These are phyloP conservation scores for Wickerhamomyces canadensis DNA, from an alignment of 805 yeast genomes.

Conservation along the genomic window DNA sequence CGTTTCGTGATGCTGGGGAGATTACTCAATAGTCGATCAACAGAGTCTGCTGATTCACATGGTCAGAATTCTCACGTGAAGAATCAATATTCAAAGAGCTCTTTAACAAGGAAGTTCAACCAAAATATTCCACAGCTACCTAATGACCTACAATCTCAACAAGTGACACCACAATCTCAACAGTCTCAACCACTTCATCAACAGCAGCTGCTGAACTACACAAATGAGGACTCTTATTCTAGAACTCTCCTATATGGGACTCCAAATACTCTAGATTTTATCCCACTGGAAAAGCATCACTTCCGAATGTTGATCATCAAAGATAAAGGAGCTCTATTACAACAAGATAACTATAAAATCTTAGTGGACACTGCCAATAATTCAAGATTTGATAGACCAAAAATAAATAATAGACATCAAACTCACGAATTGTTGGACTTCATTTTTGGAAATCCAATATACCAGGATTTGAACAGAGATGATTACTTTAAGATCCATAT, in stretches of 20 bases:
- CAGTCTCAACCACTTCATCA: not conserved
- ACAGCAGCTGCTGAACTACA: slow-evolving; percentile 2
- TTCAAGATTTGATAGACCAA: no score
- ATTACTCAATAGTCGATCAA: slow-evolving; percentile 1
- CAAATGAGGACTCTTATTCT: slow-evolving; percentile 22
- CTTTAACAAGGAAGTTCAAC: slow-evolving; percentile 1
- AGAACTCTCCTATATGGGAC: slow-evolving; percentile 23
- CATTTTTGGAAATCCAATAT: slow-evolving; percentile 35
- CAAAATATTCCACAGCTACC: no score
- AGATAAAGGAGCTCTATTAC: slow-evolving; percentile 32
- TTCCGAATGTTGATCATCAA: slow-evolving; percentile 31
- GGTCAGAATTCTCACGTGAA: not conserved
- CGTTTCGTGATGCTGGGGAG: not conserved
- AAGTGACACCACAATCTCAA: no score
- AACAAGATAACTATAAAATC: slow-evolving; percentile 29
- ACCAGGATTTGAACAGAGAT: slow-evolving; percentile 23
- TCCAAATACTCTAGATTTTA: slow-evolving; percentile 8
- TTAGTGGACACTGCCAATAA: slow-evolving; percentile 30
- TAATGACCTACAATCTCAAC: no score
- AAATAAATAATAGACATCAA: slow-evolving; percentile 9
- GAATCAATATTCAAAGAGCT: not conserved
- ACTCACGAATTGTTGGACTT: slow-evolving; percentile 27
- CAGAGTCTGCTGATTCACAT: not conserved
- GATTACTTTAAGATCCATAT: slow-evolving; percentile 23
- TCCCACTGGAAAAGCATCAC: slow-evolving; percentile 11